Base-by-base conservation (phyloP, 805 yeast genomes). In the Saccharomycopsis sp. region DNA sequence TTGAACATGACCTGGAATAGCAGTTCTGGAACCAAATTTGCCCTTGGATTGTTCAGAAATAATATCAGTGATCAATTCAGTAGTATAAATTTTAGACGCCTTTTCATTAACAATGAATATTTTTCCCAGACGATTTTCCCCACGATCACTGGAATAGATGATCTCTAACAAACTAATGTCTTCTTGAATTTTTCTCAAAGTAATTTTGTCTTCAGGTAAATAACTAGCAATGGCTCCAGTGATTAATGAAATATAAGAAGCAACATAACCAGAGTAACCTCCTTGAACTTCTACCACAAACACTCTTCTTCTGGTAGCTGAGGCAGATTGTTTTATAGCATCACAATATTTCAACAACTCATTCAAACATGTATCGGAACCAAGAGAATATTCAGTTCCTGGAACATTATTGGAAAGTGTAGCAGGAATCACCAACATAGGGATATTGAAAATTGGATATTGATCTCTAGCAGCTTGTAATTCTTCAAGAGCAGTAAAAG, bases 281-380 rank as follows among this genome's bases (percentile, higher is more conserved):
- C 98, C 99, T 65, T 94, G 98, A 14, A 88, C 96, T 58, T 92
- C 98, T 48, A 92, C 92, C 30, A 92, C 95, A 59, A 92, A 92
- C 19, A 82, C 95, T 53, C 98, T 73, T 53, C 85, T 82, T 66
- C 98, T 76, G 2, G 96, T 75, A 14, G 98, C 85, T 17, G 96
- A 79, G 2, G 98, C 98, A 38, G 87, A 75, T 66, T 85, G 96
- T 64, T 92, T 88, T 50, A 92, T 80, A 20, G 84, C 86, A 60
- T 92, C 99, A 64, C 97, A 89, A 67, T 92, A 92, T 43, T 81
- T 77, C 48, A 87, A 86, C 53, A 92, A 69, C 8, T 92, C 67
- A 62, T 92, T 92, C 67, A 92, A 67, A 67, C 98, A 94, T 9
- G 99, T 92, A 59, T 92, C 98, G 10, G 87, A 71, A 44, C 99